Percentiles rank a stretch among this genome's conserved stretches.
These are phyloP conservation scores for Trichomonas tenax DNA, from an alignment of 208 protist genomes.

Conservation along the genomic window DNA sequence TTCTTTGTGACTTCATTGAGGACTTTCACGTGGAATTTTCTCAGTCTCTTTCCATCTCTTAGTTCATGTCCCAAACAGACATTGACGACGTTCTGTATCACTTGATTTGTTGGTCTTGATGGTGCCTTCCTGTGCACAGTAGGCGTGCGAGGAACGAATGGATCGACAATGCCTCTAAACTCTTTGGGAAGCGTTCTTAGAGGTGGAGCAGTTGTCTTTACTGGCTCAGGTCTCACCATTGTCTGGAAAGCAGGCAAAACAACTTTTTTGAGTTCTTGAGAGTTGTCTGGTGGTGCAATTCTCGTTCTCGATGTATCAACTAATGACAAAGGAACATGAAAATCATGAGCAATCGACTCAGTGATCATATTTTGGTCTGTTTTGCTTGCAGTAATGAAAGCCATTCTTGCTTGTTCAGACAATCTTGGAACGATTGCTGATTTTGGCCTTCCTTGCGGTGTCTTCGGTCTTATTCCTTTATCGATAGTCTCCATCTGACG, in stretches of 20 bases:
- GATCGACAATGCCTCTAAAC: conserved; percentile 1
- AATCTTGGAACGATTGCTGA: not conserved
- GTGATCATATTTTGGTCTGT: not conserved
- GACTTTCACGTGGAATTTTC: not conserved
- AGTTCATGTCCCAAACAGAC: not conserved
- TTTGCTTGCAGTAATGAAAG: not conserved
- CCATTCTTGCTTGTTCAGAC: not conserved
- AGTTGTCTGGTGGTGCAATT: not conserved
- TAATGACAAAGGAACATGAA: not conserved
- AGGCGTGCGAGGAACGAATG: not conserved
- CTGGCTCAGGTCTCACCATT: not conserved
- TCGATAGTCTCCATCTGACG: not conserved
- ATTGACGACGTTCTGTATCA: not conserved
- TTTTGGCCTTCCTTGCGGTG: not conserved
- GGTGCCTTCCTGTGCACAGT: not conserved
- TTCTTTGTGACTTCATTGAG: not conserved
- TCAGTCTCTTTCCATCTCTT: not conserved
- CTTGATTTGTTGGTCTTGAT: not conserved
- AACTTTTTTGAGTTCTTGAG: not conserved
- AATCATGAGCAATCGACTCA: not conserved
- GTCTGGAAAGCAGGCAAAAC: not conserved
- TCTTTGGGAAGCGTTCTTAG: not conserved
- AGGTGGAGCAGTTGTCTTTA: not conserved
- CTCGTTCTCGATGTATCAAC: not conserved
- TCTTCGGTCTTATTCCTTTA: not conserved